Evolutionary conservation across 768 basidiomycete genomes (phyloP).

Genomic region (Pholiota molesta): DNA sequence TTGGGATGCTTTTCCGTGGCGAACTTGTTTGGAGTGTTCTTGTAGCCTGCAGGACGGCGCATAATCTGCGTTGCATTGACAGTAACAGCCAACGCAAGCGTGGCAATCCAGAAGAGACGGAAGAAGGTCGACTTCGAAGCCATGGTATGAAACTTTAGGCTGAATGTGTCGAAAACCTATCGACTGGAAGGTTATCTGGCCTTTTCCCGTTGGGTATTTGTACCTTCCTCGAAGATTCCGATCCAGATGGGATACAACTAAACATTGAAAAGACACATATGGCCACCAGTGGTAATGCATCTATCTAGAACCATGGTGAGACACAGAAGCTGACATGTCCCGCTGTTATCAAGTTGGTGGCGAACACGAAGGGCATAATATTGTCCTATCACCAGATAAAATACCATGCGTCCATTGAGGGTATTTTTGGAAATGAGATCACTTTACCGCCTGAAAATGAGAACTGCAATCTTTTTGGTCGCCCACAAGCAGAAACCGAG

Average conservation of each 20-base stretch:
- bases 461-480: not conserved
- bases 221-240: conserved; percentile 7
- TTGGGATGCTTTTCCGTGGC: conserved; percentile 36
- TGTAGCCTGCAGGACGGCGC: conserved; percentile 53
- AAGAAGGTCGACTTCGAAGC: conserved; percentile 19
- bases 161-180: not conserved
- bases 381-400: conserved; percentile 20
- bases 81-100: conserved; percentile 25
- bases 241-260: not conserved
- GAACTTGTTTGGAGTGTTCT: conserved; percentile 38
- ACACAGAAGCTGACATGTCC: conserved; percentile 1
- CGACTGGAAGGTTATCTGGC: not conserved
- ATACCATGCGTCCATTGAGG: conserved; percentile 16
- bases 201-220: conserved; percentile 15
- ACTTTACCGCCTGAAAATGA: not conserved
- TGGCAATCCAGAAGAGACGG: conserved; percentile 27
- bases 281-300: not conserved
- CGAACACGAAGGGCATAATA: conserved; percentile 6
- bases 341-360: conserved; percentile 3
- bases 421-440: conserved; percentile 15
- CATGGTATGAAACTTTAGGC: conserved; percentile 14
- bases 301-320: not conserved
- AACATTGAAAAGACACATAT: not conserved
- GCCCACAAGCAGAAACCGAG: not conserved
- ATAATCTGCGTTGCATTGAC: conserved; percentile 51